Evolutionary conservation across 2,329 filamentous ascomycete genomes (phyloP).

Genomic region (Colletotrichum australisinense): DNA sequence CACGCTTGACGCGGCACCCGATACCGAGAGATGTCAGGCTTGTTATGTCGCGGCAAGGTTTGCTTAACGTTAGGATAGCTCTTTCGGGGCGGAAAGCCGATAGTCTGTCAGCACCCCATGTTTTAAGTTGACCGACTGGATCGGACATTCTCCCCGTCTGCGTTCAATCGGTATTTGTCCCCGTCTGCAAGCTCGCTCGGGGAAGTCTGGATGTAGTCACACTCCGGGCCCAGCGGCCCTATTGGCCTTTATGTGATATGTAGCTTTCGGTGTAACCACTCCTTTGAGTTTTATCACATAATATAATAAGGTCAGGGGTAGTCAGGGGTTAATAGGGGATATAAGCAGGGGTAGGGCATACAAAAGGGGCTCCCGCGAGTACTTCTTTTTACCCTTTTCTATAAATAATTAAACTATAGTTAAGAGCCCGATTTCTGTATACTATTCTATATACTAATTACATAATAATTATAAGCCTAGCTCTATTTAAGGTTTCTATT

Average conservation of each 20-base stretch:
- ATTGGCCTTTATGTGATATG: not conserved
- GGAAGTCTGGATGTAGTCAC: not conserved
- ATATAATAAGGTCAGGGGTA: too few species aligned
- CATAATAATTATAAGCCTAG: too few species aligned
- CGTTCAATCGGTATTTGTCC: conserved; percentile 1
- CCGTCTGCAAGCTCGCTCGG: not conserved
- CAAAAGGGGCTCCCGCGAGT: too few species aligned
- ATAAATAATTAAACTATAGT: too few species aligned
- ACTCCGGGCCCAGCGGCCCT: not conserved
- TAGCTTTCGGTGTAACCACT: not conserved
- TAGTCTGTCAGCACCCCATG: not conserved
- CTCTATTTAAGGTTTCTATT: too few species aligned
- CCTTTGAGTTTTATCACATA: too few species aligned
- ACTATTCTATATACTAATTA: too few species aligned
- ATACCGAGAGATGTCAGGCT: not conserved
- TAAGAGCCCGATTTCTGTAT: too few species aligned
- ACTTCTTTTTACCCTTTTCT: too few species aligned
- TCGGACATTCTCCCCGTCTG: conserved; percentile 8
- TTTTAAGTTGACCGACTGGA: not conserved
- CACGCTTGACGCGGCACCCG: not conserved
- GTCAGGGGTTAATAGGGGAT: too few species aligned
- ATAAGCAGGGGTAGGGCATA: too few species aligned
- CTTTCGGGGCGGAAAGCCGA: not conserved
- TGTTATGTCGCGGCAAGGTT: conserved; percentile 4
- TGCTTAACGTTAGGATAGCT: not conserved